Evolutionary conservation across 495 filamentous ascomycete genomes (phyloP).

Genomic region (Penicillium lividum): DNA sequence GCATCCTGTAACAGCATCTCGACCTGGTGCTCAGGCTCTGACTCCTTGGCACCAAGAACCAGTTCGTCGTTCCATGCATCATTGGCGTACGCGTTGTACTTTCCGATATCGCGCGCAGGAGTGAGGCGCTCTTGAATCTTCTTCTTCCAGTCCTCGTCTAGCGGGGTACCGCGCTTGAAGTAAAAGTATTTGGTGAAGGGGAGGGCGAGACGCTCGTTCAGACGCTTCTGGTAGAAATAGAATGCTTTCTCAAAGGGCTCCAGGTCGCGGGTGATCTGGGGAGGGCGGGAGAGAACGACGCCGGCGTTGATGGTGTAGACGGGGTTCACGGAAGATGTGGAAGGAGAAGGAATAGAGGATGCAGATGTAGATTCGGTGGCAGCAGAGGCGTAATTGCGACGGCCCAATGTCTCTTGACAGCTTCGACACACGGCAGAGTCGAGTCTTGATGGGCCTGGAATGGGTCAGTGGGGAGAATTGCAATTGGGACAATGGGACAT

Average conservation of each 20-base stretch:
- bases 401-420: conserved; percentile 50
- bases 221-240: conserved; percentile 93
- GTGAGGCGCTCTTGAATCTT: conserved; percentile 76
- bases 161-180: conserved; percentile 87
- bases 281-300: conserved; percentile 84
- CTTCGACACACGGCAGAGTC: conserved; percentile 52
- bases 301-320: conserved; percentile 72
- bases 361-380: conserved; percentile 34
- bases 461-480: conserved; percentile 11
- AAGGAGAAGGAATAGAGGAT: conserved; percentile 24
- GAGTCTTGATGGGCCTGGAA: conserved; percentile 42
- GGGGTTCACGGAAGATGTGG: conserved; percentile 38
- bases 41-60: conserved; percentile 65
- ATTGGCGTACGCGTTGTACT: conserved; percentile 77
- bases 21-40: conserved; percentile 59
- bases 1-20: conserved; percentile 75
- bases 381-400: conserved; percentile 48
- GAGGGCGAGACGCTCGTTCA: conserved; percentile 88
- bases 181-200: conserved; percentile 94
- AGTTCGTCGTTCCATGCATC: conserved; percentile 93
- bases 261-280: conserved; percentile 79
- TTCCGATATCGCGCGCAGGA: conserved; percentile 78
- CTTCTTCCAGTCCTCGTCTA: conserved; percentile 86
- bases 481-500: conserved; percentile 24
- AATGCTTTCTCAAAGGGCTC: conserved; percentile 87